Base-by-base conservation (phyloP, 805 yeast species). In the Candida dajiaensis region DNA sequence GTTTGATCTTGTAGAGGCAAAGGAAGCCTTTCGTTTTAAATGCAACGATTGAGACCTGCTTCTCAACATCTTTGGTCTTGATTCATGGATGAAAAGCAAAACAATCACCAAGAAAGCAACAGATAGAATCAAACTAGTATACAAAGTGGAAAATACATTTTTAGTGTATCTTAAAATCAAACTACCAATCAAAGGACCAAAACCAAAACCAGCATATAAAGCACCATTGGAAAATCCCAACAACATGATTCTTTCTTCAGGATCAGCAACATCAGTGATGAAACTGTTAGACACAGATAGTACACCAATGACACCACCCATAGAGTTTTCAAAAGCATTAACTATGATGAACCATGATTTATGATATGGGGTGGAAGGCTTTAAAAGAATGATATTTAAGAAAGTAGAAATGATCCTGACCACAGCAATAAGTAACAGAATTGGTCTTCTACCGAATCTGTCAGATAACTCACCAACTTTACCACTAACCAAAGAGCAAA, bases 201-300 rank as follows among this genome's bases (percentile, higher is more conserved):
- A 12, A 1, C 83, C 83, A 52, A 80, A 56, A 0, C 89, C 85
- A 4, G 74, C 68, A 55, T 77, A 82, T 42, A 84, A 63, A 16
- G 76, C 64, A 11, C 90, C 86, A 59, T 76, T 69, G 22, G 77
- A 66, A 25, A 78, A 65, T 12, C 90, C 87, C 52, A 86, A 67
- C 19, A 74, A 69, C 44, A 76, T 72, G 21, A 79, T 74, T 50
- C 95, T 67, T 46, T 76, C 71, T 29, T 69, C 72, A 1, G 86
- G 75, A 19, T 80, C 83, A 7, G 81, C 81, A 36, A 87, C 79
- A 65, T 89, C 96, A 4, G 88, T 71, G 16, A 85, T 72, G 58
- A 87, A 89, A 49, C 90, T 78, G 58, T 82, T 82, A 12, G 79
- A 67, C 26, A 84, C 65, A 10, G 83, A 77, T 43, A 84, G 56